Conservation (phyloP, 768 basidiomycete genomes). For the Mycena venus region DNA sequence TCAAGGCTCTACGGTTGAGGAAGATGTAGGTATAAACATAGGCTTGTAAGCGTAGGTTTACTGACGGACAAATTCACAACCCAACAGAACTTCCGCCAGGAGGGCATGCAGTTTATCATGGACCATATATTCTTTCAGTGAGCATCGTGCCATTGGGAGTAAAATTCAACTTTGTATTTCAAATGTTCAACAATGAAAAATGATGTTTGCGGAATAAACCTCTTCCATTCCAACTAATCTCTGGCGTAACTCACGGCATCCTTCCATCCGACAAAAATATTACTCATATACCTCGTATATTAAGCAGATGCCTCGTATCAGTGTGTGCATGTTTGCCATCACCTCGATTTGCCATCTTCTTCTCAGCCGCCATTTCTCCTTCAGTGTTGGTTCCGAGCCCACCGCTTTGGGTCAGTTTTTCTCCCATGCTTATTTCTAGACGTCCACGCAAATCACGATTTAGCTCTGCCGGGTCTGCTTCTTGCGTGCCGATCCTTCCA, state of each 20-base stretch:
- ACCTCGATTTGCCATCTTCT: no score
- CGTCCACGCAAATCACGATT: no score
- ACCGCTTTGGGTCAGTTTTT: no score
- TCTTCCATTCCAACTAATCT: background rate
- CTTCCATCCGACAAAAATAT: background rate
- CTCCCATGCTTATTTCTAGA: no score
- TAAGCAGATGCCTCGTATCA: no score
- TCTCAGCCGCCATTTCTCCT: no score
- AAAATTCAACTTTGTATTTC: background rate
- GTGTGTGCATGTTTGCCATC: no score
- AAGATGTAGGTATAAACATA: constrained; percentile 19
- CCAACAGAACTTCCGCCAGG: constrained; percentile 23
- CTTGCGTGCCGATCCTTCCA: no score
- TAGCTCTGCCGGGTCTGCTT: no score
- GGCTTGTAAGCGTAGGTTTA: background rate
- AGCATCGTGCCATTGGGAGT: background rate
- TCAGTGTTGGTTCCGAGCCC: no score
- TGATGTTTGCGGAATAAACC: background rate
- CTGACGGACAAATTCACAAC: background rate
- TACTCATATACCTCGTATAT: no score
- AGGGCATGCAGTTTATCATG: constrained; percentile 28
- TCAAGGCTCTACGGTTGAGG: constrained; percentile 24
- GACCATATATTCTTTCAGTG: constrained; percentile 14
- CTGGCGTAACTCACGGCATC: background rate
- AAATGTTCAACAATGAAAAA: background rate